These are phyloP conservation scores for Spathaspora hagerdaliae DNA, from an alignment of 805 yeast species.

Conservation along the genomic window DNA sequence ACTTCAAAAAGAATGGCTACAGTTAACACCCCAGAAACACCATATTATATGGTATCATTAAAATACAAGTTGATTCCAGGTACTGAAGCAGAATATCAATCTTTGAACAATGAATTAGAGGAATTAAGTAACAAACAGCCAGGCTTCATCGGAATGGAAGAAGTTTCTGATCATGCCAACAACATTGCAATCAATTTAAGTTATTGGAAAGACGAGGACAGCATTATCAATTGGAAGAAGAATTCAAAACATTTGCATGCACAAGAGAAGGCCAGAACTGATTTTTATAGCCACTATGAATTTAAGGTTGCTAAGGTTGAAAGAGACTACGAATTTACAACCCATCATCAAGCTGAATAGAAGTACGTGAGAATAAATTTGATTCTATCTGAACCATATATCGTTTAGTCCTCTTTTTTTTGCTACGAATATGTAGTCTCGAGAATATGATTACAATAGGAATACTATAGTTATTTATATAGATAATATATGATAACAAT, in stretches of 20 bases:
- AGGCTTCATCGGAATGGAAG: constrained; percentile 14
- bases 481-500: no score
- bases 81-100: constrained; percentile 6
- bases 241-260: constrained; percentile 13
- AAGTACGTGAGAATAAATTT: no score
- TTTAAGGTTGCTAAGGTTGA: constrained; percentile 12
- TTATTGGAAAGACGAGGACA: constrained; percentile 11
- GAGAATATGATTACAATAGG: no score
- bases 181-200: constrained; percentile 13
- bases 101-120: constrained; percentile 6
- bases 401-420: no score
- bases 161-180: constrained; percentile 7
- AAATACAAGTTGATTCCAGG: constrained; percentile 4
- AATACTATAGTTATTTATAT: no score
- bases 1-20: not conserved
- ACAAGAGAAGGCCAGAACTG: constrained; percentile 8
- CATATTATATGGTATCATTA: constrained; percentile 15
- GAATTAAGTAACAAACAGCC: constrained; percentile 9
- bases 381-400: no score
- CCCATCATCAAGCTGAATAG: not conserved
- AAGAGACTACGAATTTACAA: constrained; percentile 5
- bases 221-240: constrained; percentile 11
- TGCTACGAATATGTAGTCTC: no score
- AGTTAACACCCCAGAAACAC: constrained; percentile 8
- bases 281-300: constrained; percentile 8